Base-by-base conservation (phyloP, 2,329 filamentous ascomycete genomes). In the Scedosporium minutisporum region DNA sequence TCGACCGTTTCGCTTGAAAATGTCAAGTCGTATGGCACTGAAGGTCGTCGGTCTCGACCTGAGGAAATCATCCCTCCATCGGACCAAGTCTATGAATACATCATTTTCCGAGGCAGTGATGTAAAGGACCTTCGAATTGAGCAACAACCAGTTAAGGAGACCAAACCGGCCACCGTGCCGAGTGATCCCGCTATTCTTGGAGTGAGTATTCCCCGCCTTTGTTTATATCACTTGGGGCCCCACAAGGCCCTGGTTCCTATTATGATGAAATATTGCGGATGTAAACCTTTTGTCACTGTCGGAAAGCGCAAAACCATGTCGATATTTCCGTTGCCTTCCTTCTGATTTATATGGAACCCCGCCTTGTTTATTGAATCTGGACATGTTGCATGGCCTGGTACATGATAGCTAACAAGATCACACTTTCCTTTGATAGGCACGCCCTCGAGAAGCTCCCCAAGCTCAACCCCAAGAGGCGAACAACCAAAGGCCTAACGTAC, bases 301-400 rank as follows among this genome's bases (percentile, higher is more conserved):
- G 89, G 89, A 89, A 88, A 89, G 91, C 91, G 92, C 92, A 96
- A 87, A 86, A 80, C 44, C 59, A 80, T 96, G 93, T 96, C 87
- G 93, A 96, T 86, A 88, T 89, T 88, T 96, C 93, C 92, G 93
- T 96, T 97, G 93, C 92, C 93, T 97, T 97, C 93, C 93, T 97
- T 96, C 92, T 97, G 92, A 96, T 87, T 72, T 66, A 51, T 27
- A 18, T 69, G 63, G 63, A 67, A 57, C 58, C 61, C 46, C 16
- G 23, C 38, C 61, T 38, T 63, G 62, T 38, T 27, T 65, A 25
- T 10, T 65, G 62, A 61, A 62, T 57, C 57, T 62, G 38, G 38
- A 55, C 51, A 61, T 57, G 41, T 58, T 48, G 18, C 18, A 7
- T 29, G 10, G n/a, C 48, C 23, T 58, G 51, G 18, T 62, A 29